Conservation (phyloP, 78 protist species). For the Pelomyxa schiedti region DNA sequence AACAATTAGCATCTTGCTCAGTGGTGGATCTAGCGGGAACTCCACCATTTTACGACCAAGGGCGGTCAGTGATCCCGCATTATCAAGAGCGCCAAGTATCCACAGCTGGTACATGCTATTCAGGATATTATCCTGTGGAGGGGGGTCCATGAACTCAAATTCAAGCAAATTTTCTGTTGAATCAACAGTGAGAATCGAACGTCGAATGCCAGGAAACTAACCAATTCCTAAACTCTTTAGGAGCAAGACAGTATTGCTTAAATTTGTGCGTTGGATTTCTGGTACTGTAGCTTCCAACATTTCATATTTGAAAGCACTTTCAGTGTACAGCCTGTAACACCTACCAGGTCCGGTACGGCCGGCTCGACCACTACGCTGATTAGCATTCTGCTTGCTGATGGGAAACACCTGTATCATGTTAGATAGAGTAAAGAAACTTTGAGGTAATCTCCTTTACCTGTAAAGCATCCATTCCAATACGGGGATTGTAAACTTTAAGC, state of each 20-base stretch:
- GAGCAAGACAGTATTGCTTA: slow-evolving; percentile 85
- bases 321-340: slow-evolving; percentile 83
- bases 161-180: slow-evolving; percentile 69
- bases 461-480: slow-evolving; percentile 92
- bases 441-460: slow-evolving; percentile 17
- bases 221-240: slow-evolving; percentile 93
- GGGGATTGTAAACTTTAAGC: slow-evolving; percentile 80
- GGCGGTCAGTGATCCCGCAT: slow-evolving; percentile 72
- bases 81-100: slow-evolving; percentile 93
- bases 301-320: slow-evolving; percentile 48
- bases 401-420: slow-evolving; percentile 49
- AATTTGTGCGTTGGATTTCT: slow-evolving; percentile 94
- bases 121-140: slow-evolving; percentile 88
- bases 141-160: slow-evolving; percentile 98
- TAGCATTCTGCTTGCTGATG: slow-evolving; percentile 81
- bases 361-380: slow-evolving; percentile 96
- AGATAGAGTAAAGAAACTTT: neutral
- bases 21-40: slow-evolving; percentile 95
- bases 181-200: too few species aligned
- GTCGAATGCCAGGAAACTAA: too few species aligned
- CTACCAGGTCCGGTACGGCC: slow-evolving; percentile 95
- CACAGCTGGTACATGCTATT: slow-evolving; percentile 90
- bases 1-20: slow-evolving; percentile 79
- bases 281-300: slow-evolving; percentile 80
- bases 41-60: slow-evolving; percentile 71